These are phyloP conservation scores for Keithomyces neogunnii DNA, from an alignment of 2,329 filamentous ascomycete genomes.

Conservation along the genomic window DNA sequence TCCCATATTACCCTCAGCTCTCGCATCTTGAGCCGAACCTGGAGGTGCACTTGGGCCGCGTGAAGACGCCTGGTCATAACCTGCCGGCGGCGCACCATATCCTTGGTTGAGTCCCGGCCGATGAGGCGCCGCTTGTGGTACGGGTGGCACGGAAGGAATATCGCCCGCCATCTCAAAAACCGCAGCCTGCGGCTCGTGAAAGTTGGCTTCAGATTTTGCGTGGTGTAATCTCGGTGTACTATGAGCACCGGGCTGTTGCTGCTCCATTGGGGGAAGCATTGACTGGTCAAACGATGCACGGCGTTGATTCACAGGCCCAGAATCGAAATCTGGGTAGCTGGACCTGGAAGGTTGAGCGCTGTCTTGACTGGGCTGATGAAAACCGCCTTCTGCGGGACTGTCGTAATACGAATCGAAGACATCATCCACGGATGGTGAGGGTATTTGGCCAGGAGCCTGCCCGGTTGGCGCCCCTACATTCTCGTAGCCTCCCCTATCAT, in stretches of 20 bases:
- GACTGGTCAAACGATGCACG: constrained; percentile 40
- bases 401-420: constrained; percentile 50
- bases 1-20: neutral
- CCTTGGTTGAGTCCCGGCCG: constrained; percentile 15
- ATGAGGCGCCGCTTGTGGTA: constrained; percentile 26
- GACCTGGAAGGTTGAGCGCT: constrained; percentile 14
- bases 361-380: constrained; percentile 16
- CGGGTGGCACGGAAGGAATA: constrained; percentile 45
- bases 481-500: constrained; percentile 24
- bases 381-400: constrained; percentile 20
- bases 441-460: constrained; percentile 8
- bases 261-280: constrained; percentile 30
- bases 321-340: constrained; percentile 35
- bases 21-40: constrained; percentile 9
- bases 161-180: constrained; percentile 68
- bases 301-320: constrained; percentile 20
- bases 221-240: constrained; percentile 46
- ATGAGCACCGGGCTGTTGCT: constrained; percentile 40
- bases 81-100: constrained; percentile 14
- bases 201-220: constrained; percentile 60
- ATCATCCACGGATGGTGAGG: constrained; percentile 34
- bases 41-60: constrained; percentile 25
- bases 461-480: constrained; percentile 6
- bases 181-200: constrained; percentile 55
- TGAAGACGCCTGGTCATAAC: constrained; percentile 18